Base-by-base conservation (phyloP, 2,329 filamentous ascomycete genomes). In the Cryphonectria nitschkei region DNA sequence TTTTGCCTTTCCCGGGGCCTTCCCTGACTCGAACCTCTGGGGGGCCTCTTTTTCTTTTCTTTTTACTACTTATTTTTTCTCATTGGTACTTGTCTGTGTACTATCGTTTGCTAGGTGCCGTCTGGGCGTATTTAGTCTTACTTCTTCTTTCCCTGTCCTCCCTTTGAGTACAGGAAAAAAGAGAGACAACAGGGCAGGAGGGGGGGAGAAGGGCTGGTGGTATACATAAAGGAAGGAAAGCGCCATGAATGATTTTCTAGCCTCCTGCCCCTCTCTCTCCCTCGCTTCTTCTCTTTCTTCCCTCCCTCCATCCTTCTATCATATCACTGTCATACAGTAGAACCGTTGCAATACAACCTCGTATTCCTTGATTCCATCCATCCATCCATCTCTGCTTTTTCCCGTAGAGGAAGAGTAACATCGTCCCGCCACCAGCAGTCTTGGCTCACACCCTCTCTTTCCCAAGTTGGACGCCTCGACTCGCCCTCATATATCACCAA, bases 161-260 rank as follows among this genome's bases (percentile, higher is more conserved):
- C 56, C 56, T 60, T 60, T 60, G 26, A 14, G 46, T 50, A 50
- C 3, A 7, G 43, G 7, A 50, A 50, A 9, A 50, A 50, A 19
- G 22, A 50, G 43, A 50, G 46, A 50, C 46, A 50, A 19, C 7
- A n/a, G 46, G 7, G 46, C 22, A 46, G 43, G 43, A 46, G 16
- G 43, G 43, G 3, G 65, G 37, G 65, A 61, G 58, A 56, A 63
- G 32, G 60, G 37, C 37, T 22, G 43, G 50, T 22, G 43, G 50
- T 22, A 34, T 39, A 50, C 70, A 73, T 73, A 73, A 73, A 73
- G 64, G 56, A 52, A 73, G 63, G 62, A 71, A 67, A 61, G 11
- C 34, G 43, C 50, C 32, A 37, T 37, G 65, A 26, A 22, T 63
- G 68, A 68, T 70, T 62, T 37, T 66, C 70, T 37, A 16, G 13